Conservation (phyloP, 2,329 filamentous ascomycete genomes). For the Pseudopithomyces chartarum region DNA sequence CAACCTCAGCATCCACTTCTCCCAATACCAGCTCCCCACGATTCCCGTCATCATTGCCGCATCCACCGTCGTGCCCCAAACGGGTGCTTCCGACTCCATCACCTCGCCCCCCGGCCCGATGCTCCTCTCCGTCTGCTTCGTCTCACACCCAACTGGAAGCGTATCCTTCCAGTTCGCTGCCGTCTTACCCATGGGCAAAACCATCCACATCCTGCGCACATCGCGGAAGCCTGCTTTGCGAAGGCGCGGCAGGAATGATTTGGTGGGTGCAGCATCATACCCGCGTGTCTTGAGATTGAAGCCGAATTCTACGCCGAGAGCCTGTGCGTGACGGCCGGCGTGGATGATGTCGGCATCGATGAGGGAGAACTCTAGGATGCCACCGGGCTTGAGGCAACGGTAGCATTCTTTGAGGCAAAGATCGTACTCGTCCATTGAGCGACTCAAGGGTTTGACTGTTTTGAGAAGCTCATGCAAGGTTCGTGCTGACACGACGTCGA, state of each 20-base stretch:
- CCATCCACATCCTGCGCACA: slow-evolving; percentile 84
- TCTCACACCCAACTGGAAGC: slow-evolving; percentile 40
- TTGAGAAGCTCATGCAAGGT: slow-evolving; percentile 86
- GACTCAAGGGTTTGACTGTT: slow-evolving; percentile 57
- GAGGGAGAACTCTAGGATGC: slow-evolving; percentile 87
- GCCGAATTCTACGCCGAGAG: slow-evolving; percentile 88
- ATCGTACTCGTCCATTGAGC: slow-evolving; percentile 79
- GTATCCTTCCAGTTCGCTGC: slow-evolving; percentile 45
- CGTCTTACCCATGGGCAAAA: slow-evolving; percentile 75
- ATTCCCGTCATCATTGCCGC: slow-evolving; percentile 79
- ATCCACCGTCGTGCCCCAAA: slow-evolving; percentile 61
- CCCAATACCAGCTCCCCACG: slow-evolving; percentile 89
- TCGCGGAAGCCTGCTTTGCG: slow-evolving; percentile 76
- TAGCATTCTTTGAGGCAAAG: slow-evolving; percentile 82
- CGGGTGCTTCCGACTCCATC: slow-evolving; percentile 30
- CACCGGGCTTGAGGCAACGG: slow-evolving; percentile 89
- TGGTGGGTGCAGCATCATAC: slow-evolving; percentile 85
- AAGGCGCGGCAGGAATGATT: slow-evolving; percentile 77
- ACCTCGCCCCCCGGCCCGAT: slow-evolving; percentile 44
- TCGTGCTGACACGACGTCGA: slow-evolving; percentile 89
- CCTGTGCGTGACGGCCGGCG: slow-evolving; percentile 76
- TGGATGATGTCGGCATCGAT: slow-evolving; percentile 91
- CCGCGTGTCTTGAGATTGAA: slow-evolving; percentile 87
- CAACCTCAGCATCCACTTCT: slow-evolving; percentile 90
- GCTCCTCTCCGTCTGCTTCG: slow-evolving; percentile 37